Evolutionary conservation across 805 yeast genomes (phyloP).

Genomic region (Candida rishiriensis): DNA sequence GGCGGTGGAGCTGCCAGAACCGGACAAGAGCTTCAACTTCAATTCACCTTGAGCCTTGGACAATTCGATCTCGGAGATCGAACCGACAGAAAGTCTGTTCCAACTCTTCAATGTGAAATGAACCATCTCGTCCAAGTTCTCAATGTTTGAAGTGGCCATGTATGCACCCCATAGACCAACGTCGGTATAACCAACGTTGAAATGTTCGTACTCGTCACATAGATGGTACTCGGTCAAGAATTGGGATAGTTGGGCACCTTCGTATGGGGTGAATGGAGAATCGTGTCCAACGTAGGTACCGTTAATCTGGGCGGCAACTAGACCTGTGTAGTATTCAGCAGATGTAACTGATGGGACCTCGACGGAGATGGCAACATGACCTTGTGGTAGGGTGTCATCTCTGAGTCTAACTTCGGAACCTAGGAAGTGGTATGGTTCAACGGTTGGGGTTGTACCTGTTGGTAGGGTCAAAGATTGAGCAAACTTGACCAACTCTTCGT

Average conservation of each 20-base stretch:
- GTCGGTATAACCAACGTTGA: slow-evolving; percentile 68
- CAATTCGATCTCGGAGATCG: slow-evolving; percentile 73
- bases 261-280: slow-evolving; percentile 49
- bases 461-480: slow-evolving; percentile 49
- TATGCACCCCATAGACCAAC: slow-evolving; percentile 83
- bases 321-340: slow-evolving; percentile 62
- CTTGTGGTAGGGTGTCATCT: slow-evolving; percentile 82
- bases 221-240: slow-evolving; percentile 68
- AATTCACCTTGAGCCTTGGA: slow-evolving; percentile 70
- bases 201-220: slow-evolving; percentile 68
- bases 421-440: slow-evolving; percentile 58
- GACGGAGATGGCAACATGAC: slow-evolving; percentile 72
- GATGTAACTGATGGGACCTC: slow-evolving; percentile 64
- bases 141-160: slow-evolving; percentile 57
- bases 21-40: slow-evolving; percentile 57
- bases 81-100: slow-evolving; percentile 71
- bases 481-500: slow-evolving; percentile 64
- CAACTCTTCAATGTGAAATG: slow-evolving; percentile 83
- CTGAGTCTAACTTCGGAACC: slow-evolving; percentile 87
- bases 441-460: slow-evolving; percentile 45
- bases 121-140: slow-evolving; percentile 64
- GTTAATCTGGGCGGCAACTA: slow-evolving; percentile 65
- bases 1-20: slow-evolving; percentile 37
- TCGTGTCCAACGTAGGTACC: slow-evolving; percentile 52
- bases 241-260: slow-evolving; percentile 68